phyloP scores from a whole-genome alignment of 2,329 filamentous ascomycete genomes.

The Cordyceps cateniannulata region DNA sequence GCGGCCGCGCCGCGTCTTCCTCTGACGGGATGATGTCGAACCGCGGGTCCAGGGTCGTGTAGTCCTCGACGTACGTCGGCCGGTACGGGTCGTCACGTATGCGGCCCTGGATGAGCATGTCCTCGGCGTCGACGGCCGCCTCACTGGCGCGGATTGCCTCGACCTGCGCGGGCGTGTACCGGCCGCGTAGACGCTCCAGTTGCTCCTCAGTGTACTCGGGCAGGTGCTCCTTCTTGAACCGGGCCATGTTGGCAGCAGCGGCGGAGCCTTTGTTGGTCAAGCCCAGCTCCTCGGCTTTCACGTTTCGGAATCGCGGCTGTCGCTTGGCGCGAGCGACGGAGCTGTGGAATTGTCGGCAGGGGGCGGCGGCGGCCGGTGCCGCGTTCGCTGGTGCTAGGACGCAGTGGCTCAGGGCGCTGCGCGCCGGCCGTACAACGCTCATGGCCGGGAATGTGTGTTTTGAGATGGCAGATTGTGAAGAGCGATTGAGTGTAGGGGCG shows the following conservation, averaged over 20 bases:
- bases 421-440: slow-evolving; percentile 49
- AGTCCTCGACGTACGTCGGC: slow-evolving; percentile 75
- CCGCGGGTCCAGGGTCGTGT: slow-evolving; percentile 68
- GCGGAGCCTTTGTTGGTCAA: slow-evolving; percentile 27
- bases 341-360: slow-evolving; percentile 44
- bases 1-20: slow-evolving; percentile 44
- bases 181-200: slow-evolving; percentile 51
- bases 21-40: slow-evolving; percentile 61
- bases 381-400: slow-evolving; percentile 32
- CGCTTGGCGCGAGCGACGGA: slow-evolving; percentile 39
- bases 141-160: slow-evolving; percentile 78
- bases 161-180: slow-evolving; percentile 77
- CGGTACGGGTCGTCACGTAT: slow-evolving; percentile 66
- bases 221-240: slow-evolving; percentile 43
- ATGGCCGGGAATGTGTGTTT: slow-evolving; percentile 31
- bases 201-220: slow-evolving; percentile 63
- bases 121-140: slow-evolving; percentile 63
- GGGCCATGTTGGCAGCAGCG: slow-evolving; percentile 28
- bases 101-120: slow-evolving; percentile 67
- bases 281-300: slow-evolving; percentile 46
- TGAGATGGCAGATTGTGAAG: background rate
- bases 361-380: slow-evolving; percentile 19
- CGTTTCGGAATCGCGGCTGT: slow-evolving; percentile 46
- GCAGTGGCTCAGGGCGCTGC: slow-evolving; percentile 46
- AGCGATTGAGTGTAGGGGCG: background rate